Conservation (phyloP, 352 stramenopile species). For the Labyrinthula sp. region DNA sequence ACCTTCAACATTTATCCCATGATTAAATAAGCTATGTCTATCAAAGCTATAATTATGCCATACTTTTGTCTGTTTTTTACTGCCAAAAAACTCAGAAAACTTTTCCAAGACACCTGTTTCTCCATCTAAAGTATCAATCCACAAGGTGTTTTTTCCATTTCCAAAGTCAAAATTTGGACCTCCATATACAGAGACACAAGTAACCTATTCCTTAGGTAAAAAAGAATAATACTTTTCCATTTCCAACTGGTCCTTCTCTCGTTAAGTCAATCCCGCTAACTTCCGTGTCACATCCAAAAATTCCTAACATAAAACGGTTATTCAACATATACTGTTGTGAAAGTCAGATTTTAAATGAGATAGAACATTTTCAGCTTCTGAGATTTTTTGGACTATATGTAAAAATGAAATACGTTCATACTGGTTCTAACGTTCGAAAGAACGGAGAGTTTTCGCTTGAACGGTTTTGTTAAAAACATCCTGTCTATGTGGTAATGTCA, state of each 20-base stretch:
- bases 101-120: constrained; percentile 52
- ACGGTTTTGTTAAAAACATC: too few relatives aligned
- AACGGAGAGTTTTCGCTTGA: too few relatives aligned
- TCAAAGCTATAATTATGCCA: constrained; percentile 99
- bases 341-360: too few relatives aligned
- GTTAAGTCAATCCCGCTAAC: constrained; percentile 65
- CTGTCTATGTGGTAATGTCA: too few relatives aligned
- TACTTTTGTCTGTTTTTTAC: constrained; percentile 41
- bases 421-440: too few relatives aligned
- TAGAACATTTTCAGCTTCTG: too few relatives aligned
- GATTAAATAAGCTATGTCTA: constrained; percentile 88
- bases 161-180: constrained; percentile 85
- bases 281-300: constrained; percentile 79
- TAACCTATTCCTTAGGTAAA: too few relatives aligned
- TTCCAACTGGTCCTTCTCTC: constrained; percentile 70
- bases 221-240: too few relatives aligned
- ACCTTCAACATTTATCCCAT: constrained; percentile 67
- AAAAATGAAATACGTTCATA: too few relatives aligned
- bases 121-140: constrained; percentile 65
- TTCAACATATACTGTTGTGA: too few relatives aligned
- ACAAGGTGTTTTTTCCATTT: constrained; percentile 51
- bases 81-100: constrained; percentile 76
- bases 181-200: constrained; percentile 84
- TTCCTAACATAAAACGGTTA: too few relatives aligned
- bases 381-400: too few relatives aligned